Base-by-base conservation (phyloP, 305 asterid species). In the Petunia hybrid region DNA sequence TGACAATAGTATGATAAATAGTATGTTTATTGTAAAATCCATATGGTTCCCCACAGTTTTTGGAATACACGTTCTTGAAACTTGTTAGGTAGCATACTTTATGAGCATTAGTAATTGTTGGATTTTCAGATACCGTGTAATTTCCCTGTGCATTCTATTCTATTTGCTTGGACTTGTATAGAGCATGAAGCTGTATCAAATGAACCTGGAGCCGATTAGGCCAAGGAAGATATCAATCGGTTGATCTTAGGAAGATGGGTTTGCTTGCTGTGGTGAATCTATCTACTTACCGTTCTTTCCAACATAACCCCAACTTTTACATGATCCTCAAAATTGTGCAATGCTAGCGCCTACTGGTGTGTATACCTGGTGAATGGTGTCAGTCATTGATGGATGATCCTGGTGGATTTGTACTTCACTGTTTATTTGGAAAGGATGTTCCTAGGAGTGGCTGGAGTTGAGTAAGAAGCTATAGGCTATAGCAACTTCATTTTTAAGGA, bases 121-220 rank as follows among this genome's bases (percentile, higher is more conserved):
- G 76, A 22, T 42, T 69, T 51, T 8, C 76, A 69, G 22, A 69
- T 43, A 4, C 40, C n/a, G 3, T 69, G 57, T 2, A 13, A 16
- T 69, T 69, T 43, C 43, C 76, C 5, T 68, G 55, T 67, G 0
- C 8, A 42, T 5, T 22, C 14, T 68, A 3, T n/a, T 42, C 38
- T 16, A 1, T 68, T 66, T 66, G 53, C 39, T 69, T 69, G 74
- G 9, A 67, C 74, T 69, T 69, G 40, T 5, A 1, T 31, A 70
- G 60, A 70, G 16, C 77, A 70, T 70, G 77, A 70, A 70, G 60
- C 77, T 70, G 76, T 69, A 45, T n/a, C 42, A 0, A 22, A 46
- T 1, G 16, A 39, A 45, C 60, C n/a, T 6, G 22, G 12, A 22
- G 0, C 5, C 2, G 42, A 31, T 59, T 51, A 22, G n/a, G 42